phyloP scores from a whole-genome alignment of 345 rosid species.

The Physaria fendleri region DNA sequence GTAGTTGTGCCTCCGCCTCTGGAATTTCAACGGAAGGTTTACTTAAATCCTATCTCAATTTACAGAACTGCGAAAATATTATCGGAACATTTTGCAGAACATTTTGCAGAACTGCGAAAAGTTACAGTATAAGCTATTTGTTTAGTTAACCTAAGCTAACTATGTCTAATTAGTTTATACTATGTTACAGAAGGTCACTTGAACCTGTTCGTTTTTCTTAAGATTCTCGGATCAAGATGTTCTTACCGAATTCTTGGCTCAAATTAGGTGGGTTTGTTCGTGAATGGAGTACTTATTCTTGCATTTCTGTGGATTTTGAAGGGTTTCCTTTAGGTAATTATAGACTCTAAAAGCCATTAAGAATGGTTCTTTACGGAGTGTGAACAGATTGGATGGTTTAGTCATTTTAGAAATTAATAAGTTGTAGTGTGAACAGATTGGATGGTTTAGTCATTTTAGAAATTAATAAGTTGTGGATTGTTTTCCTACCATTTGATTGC shows the following conservation, averaged over 20 bases:
- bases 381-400: background rate
- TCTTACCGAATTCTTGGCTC: background rate
- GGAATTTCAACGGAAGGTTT: too few species aligned
- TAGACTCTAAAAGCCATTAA: background rate
- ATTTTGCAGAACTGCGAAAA: too few species aligned
- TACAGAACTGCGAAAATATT: too few species aligned
- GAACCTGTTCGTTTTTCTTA: background rate
- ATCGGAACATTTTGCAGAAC: too few species aligned
- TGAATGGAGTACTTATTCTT: slow-evolving; percentile 71
- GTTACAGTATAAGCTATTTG: too few species aligned
- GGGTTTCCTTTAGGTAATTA: slow-evolving; percentile 94
- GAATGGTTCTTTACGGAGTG: background rate
- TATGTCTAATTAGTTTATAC: too few species aligned
- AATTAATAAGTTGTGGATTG: background rate
- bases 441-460: background rate
- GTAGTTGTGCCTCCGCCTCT: too few species aligned
- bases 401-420: background rate
- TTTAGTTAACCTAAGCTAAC: too few species aligned
- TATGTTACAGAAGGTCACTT: background rate
- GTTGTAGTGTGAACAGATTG: background rate
- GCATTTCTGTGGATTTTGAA: slow-evolving; percentile 84
- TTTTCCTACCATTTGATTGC: background rate
- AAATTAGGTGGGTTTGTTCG: slow-evolving; percentile 73
- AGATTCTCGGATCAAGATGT: background rate
- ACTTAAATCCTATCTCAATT: too few species aligned